A percentile compares a stretch with the other conserved stretches of the same genome.
Evolutionary conservation across 495 filamentous ascomycete species (phyloP).

Genomic region (Penicillium arizonense): DNA sequence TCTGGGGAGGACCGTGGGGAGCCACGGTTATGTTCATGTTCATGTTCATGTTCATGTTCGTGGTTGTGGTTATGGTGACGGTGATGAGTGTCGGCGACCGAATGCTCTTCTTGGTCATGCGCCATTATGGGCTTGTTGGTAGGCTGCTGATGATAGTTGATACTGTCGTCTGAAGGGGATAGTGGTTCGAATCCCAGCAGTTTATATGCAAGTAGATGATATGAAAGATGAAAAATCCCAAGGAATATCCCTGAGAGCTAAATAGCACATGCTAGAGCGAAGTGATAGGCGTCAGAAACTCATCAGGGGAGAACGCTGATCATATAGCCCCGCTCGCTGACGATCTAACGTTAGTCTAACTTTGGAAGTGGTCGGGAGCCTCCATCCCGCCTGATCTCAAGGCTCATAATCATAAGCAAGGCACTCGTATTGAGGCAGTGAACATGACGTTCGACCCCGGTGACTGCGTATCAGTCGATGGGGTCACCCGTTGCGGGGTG

Average conservation of each 20-base stretch:
- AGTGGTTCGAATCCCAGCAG: background rate
- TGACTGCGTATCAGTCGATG: conserved; percentile 7
- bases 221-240: background rate
- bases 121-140: conserved; percentile 4
- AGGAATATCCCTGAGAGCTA: background rate
- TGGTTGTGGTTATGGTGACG: background rate
- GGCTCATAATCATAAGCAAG: background rate
- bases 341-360: conserved; percentile 14
- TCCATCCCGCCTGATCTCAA: conserved; percentile 10
- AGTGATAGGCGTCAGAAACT: background rate
- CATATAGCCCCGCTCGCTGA: conserved; percentile 20
- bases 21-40: too few relatives aligned
- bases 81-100: background rate
- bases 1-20: too few relatives aligned
- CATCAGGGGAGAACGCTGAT: conserved; percentile 24
- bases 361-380: background rate
- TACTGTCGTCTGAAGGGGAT: background rate
- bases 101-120: background rate
- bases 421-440: background rate
- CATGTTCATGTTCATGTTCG: too few relatives aligned
- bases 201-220: background rate
- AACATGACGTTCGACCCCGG: background rate
- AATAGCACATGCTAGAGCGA: conserved; percentile 10
- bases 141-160: conserved; percentile 9
- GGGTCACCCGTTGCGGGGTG: conserved; percentile 5